These are phyloP conservation scores for Didymella pinodella DNA, from an alignment of 2,329 filamentous ascomycete species.

Conservation along the genomic window DNA sequence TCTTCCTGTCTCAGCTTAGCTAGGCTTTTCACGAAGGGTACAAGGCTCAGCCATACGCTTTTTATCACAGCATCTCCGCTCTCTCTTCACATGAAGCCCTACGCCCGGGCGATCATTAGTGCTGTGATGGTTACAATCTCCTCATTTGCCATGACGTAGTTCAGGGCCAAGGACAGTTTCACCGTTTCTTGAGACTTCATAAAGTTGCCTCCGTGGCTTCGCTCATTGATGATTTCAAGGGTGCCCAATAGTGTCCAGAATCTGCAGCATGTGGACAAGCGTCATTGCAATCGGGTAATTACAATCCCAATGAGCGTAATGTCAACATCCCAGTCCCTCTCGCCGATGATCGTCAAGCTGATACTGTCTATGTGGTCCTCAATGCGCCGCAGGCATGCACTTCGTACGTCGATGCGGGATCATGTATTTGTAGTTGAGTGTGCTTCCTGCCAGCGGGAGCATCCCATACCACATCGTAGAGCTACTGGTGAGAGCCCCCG, in stretches of 20 bases:
- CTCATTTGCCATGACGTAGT: not conserved
- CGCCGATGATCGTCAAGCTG: not conserved
- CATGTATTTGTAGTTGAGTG: not conserved
- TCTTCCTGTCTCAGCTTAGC: not conserved
- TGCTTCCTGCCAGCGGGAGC: not conserved
- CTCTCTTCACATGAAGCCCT: not conserved
- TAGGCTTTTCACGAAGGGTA: conserved; percentile 21
- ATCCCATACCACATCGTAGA: not conserved
- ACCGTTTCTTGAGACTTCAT: not conserved
- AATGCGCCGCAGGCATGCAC: not conserved
- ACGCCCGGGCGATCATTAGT: not conserved
- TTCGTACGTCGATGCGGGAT: not conserved
- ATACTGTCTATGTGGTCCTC: not conserved
- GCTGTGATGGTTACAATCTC: not conserved
- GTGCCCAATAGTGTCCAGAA: not conserved
- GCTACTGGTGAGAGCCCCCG: not conserved
- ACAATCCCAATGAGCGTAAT: not conserved
- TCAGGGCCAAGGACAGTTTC: not conserved
- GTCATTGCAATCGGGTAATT: not conserved
- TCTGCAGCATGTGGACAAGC: not conserved
- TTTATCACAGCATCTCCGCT: not conserved
- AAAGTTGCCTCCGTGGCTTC: not conserved
- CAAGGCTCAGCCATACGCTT: conserved; percentile 8
- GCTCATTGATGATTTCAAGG: not conserved
- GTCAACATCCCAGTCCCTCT: not conserved